These are phyloP conservation scores for Paramecium biaurelia DNA, from an alignment of 73 alveolate species.

Conservation along the genomic window DNA sequence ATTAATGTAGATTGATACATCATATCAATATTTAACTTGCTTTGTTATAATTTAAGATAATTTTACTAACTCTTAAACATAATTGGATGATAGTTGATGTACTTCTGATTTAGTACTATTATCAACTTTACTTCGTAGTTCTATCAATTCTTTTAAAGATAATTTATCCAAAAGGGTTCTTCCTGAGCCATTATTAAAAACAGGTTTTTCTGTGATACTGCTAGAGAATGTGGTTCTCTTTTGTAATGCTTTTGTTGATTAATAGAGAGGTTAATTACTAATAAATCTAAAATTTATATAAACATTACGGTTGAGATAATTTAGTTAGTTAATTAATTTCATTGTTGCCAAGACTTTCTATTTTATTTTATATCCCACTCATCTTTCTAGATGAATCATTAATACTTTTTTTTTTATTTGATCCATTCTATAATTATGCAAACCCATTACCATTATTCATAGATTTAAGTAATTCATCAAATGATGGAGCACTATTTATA, in stretches of 20 bases:
- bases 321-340: not conserved
- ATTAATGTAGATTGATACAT: not conserved
- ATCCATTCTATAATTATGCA: not conserved
- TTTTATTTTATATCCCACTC: conserved; percentile 16
- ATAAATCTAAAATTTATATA: not conserved
- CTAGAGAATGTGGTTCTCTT: not conserved
- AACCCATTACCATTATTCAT: not conserved
- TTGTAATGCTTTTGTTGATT: not conserved
- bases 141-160: conserved; percentile 26
- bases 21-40: conserved; percentile 1
- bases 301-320: not conserved
- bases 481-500: conserved; percentile 27
- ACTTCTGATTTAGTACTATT: not conserved
- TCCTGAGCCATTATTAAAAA: not conserved
- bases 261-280: not conserved
- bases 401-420: not conserved
- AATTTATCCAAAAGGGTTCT: not conserved
- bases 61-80: conserved; percentile 33
- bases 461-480: conserved; percentile 33
- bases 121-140: conserved; percentile 27
- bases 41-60: conserved; percentile 9
- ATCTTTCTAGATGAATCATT: conserved; percentile 28
- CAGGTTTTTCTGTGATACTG: not conserved
- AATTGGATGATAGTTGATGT: not conserved
- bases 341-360: not conserved